Evolutionary conservation across 2,329 filamentous ascomycete species (phyloP), one percentile per base, ranked within the genome.

Genomic region (Alternaria alternata): DNA sequence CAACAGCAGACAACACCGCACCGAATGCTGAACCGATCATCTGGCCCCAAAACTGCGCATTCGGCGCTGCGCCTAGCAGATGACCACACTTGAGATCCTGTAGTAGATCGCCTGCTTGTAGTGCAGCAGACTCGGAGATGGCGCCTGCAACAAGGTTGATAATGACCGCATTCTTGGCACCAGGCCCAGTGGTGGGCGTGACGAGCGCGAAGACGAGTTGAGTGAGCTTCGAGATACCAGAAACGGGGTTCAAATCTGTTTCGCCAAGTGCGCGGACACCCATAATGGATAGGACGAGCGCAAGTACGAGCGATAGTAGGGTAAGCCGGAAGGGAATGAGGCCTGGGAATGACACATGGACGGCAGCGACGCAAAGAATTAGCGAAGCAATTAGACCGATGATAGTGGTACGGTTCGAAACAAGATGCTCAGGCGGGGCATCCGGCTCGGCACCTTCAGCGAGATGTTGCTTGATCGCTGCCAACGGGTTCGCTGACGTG

Each of bases 51-150:
- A 99, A 99, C 73, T 99, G 95, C 0, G 95, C 95, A 69, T 91
- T 95, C 0, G 95, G 95, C 4, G 93, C 91, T 0, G 95, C 95
- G 11, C 94, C 94, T 1, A 99, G 86, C 0, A 99, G 82, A 78
- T 99, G 94, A 0, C 95, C 95, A 0, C 95, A 97, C 78, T 99
- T 99, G 30, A 99, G 86, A 75, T 99, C 95, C 76, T 99, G 95
- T 86, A 99, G 92, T 56, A 99, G 87, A 78, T 99, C 95, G 8
- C 95, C 95, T 3, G 95, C 94, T 81, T 99, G 95, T 5, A 98
- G 83, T 4, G 95, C 95, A 5, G 95, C 91, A 4, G 89, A 88
- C 77, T 94, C 91, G 11, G 88, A 91, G 30, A 99, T 89, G 0
- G 95, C 95, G 8, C 95, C 95, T 0, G 94, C 95, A 7, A 99